phyloP scores from a whole-genome alignment of 2,329 filamentous ascomycete species.

The Thielaviopsis punctulata region DNA sequence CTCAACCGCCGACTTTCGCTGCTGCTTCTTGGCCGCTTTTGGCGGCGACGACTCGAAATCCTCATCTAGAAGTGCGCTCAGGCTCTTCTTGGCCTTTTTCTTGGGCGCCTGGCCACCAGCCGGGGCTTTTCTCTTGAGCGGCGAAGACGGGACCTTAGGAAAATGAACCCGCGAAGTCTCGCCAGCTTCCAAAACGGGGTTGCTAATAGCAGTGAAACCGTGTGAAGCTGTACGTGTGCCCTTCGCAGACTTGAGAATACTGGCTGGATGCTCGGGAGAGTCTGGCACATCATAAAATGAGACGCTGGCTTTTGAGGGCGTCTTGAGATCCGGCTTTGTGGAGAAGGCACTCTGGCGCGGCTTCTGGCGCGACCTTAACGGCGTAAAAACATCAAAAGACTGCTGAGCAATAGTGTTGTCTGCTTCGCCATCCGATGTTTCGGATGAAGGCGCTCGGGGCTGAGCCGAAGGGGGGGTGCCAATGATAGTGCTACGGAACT shows the following conservation, averaged over 20 bases:
- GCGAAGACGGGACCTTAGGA: neutral
- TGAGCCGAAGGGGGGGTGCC: constrained; percentile 3
- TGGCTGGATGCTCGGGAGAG: neutral
- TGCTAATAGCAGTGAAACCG: neutral
- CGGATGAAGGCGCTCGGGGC: neutral
- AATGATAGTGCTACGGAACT: neutral
- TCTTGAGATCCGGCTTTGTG: neutral
- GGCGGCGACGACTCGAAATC: neutral
- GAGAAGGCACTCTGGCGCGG: constrained; percentile 3
- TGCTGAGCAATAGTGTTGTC: neutral
- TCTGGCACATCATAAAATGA: constrained; percentile 11
- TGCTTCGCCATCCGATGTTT: neutral
- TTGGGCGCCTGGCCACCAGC: neutral
- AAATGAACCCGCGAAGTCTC: neutral
- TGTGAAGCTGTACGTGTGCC: neutral
- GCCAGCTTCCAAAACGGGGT: neutral
- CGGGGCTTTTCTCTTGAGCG: neutral
- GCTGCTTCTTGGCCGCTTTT: neutral
- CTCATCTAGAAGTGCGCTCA: neutral
- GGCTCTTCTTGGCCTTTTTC: neutral
- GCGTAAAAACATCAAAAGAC: neutral
- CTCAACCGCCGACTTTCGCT: neutral
- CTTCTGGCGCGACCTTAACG: constrained; percentile 2
- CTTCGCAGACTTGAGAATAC: neutral
- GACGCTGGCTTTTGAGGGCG: neutral